Evolutionary conservation across 805 yeast genomes (phyloP), one percentile per base, ranked within the genome.

Genomic region (Metschnikowia sp.): DNA sequence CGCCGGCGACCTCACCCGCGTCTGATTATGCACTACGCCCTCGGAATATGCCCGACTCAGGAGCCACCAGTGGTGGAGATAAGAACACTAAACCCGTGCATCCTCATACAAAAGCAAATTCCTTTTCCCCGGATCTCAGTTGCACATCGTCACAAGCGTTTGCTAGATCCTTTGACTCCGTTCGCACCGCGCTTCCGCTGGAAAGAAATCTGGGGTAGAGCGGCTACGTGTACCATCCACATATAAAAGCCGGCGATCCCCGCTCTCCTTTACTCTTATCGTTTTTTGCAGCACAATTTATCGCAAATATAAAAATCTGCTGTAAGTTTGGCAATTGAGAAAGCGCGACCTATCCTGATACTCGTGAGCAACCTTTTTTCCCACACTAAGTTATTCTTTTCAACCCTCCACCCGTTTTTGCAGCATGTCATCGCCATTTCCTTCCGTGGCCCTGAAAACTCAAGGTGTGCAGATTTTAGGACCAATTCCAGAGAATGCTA

Each of bases 391-490:
- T 31, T 31, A 31, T 31, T 31, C 3, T 31, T 31, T 10, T 12
- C 32, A 10, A 12, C 32, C 32, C 32, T 19, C 36, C 19, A 33
- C 36, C n/a, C 32, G 9, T 11, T 12, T 35, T 12, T 15, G 6
- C 19, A 40, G 8, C 30, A 55, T 55, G 58, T 32, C 58, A 12
- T 54, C 66, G 42, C 80, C 80, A 54, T 76, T 76, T 58, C 81
- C 80, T 48, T 58, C 63, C 53, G 62, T 72, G 33, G 58, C 62
- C 39, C 77, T 74, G 49, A 68, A 69, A 40, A 62, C 79, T 31
- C 62, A 69, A 45, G 84, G 84, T 39, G 83, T 82, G 41, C 73
- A 77, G 57, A 66, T 81, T 51, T 75, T 74, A 59, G 84, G 82
- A 39, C 76, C 78, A 33, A 64, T 81, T 47, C 68, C 79, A 59